Evolutionary conservation across 1,284 basidiomycete species (phyloP), one percentile per base, ranked within the genome.

Genomic region (Malassezia slooffiae): DNA sequence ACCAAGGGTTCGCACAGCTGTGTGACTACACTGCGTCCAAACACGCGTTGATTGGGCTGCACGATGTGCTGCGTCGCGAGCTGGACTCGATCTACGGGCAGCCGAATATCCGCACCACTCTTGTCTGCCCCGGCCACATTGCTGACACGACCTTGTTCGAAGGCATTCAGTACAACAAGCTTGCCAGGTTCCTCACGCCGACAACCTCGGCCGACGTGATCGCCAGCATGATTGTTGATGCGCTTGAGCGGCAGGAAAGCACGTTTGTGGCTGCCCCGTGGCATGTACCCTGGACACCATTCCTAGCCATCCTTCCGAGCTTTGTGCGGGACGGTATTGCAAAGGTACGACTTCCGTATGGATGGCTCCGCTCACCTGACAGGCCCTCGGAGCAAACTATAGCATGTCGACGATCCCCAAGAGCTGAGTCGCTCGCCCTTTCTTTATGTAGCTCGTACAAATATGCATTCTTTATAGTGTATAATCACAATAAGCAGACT

Each of bases 1-100:
- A 85, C 49, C 75, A 79, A 13, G 84, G 83, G 8, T 75, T 78
- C 39, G 81, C 82, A 17, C 82, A 82, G 69, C 80, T 88, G 79
- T 77, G 86, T 87, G 67, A 67, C 49, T 69, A 67, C 33, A 57
- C 58, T 16, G 67, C 67, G 3, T 57, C 66, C 7, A 69, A 70
- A 38, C 67, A 67, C 19, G 67, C 62, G 15, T 51, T 70, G 8
- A 51, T 66, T 0, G 67, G 67, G 2, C 37, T 70, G 21, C 61
- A 70, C 50, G 58, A 62, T 31, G 59, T 64, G 28, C 47, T 70
- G 15, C 50, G 64, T 8, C 57, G 52, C 36, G 67, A 70, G 42
- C 45, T 67, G 30, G 60, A 66, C 43, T 50, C 56, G 16, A 58
- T 60, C 16, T 38, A 57, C 43, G 31, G 35, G 6, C 33, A 44